These are phyloP conservation scores for Coemansia sp. DNA, from an alignment of 192 early-diverging fungal species.

Conservation along the genomic window DNA sequence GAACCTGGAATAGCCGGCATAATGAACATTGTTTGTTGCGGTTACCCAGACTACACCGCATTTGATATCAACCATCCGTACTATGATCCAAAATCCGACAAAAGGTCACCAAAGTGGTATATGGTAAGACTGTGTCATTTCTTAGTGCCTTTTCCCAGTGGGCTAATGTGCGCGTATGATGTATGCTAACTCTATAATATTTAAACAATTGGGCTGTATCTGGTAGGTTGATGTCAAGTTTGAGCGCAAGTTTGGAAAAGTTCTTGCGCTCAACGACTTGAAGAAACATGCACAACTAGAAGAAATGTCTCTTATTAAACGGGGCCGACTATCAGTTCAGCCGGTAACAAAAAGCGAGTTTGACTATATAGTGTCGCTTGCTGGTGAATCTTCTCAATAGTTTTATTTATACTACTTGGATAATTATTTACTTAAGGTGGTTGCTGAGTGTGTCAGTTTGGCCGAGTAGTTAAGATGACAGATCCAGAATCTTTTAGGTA, in stretches of 20 bases:
- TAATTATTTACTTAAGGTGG: no score
- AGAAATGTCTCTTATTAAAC: constrained; percentile 68
- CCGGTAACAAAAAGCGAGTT: constrained; percentile 64
- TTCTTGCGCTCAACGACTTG: constrained; percentile 68
- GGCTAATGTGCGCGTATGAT: not conserved
- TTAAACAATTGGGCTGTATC: not conserved
- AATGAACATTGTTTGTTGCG: constrained; percentile 59
- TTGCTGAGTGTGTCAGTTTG: constrained; percentile 3
- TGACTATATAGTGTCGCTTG: constrained; percentile 63
- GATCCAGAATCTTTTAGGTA: constrained; percentile 4
- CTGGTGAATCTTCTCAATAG: not conserved
- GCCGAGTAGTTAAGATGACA: constrained; percentile 16
- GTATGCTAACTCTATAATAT: not conserved
- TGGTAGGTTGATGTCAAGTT: constrained; percentile 73
- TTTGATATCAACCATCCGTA: constrained; percentile 74
- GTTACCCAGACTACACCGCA: constrained; percentile 75
- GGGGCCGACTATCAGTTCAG: constrained; percentile 76
- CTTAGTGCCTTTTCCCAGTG: not conserved
- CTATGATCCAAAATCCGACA: constrained; percentile 71
- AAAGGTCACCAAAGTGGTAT: constrained; percentile 73
- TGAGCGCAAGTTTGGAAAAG: constrained; percentile 60
- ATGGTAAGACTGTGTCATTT: constrained; percentile 56
- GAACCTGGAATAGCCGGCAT: constrained; percentile 78
- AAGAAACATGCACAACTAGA: constrained; percentile 58
- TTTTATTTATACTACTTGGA: not conserved